A percentile compares a stretch with the other conserved stretches of the same genome.
Conservation (phyloP, 148 eudicot species). For the Rhododendron williamsianum region DNA sequence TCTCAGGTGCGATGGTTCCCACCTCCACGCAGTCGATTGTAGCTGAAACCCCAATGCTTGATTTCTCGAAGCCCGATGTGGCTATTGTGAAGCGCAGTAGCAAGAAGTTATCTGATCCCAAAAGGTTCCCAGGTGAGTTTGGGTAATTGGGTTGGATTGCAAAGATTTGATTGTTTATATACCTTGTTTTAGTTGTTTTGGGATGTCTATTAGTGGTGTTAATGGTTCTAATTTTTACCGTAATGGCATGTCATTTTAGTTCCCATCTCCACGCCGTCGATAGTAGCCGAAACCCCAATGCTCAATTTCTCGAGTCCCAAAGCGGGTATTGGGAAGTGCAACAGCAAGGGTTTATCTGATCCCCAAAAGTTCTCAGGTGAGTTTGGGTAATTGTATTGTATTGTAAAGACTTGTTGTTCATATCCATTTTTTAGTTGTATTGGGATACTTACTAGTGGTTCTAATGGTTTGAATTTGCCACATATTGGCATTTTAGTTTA, state of each 20-base stretch:
- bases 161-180: not conserved
- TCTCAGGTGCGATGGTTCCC: slow-evolving; percentile 25
- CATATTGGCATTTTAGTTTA: not conserved
- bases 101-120: not conserved
- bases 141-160: slow-evolving; percentile 1
- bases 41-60: slow-evolving; percentile 47
- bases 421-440: not conserved
- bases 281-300: slow-evolving; percentile 51
- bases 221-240: not conserved
- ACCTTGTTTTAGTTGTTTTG: not conserved
- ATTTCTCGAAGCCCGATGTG: slow-evolving; percentile 21
- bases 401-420: not conserved
- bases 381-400: slow-evolving; percentile 10
- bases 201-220: not conserved
- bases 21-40: slow-evolving; percentile 29
- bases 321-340: slow-evolving; percentile 6
- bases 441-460: not conserved
- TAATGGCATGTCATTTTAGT: not conserved
- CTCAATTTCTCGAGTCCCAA: slow-evolving; percentile 23
- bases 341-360: not conserved
- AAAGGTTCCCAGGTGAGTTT: not conserved
- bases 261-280: slow-evolving; percentile 18
- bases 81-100: not conserved
- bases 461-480: not conserved
- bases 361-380: not conserved